A percentile compares a stretch with the other conserved stretches of the same genome.
phyloP scores from a whole-genome alignment of 1,284 basidiomycete genomes.

The Clitocybe nebularis region DNA sequence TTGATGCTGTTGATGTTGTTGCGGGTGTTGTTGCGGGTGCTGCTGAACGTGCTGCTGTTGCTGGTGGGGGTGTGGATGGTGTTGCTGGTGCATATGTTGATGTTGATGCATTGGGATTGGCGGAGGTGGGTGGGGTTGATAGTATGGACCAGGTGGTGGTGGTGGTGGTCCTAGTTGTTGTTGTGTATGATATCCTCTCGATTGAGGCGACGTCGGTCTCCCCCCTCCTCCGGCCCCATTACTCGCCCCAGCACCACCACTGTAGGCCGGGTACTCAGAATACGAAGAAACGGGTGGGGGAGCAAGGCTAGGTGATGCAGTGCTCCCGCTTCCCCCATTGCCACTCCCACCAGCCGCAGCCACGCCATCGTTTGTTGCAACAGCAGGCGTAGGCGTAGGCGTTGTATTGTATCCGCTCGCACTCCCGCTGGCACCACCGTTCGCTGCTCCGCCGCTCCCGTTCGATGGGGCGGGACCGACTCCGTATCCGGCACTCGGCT shows the following conservation, averaged over 20 bases:
- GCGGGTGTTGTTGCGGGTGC: conserved; percentile 10
- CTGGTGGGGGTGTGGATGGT: conserved; percentile 5
- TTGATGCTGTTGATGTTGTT: conserved; percentile 9
- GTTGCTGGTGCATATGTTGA: conserved; percentile 5
- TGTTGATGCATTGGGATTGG: conserved; percentile 1
- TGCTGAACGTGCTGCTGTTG: conserved; percentile 8
- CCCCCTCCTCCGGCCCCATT: no score
- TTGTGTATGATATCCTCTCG: conserved; percentile 8
- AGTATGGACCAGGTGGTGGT: background rate
- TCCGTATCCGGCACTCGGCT: background rate
- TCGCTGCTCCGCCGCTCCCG: background rate
- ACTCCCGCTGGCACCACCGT: background rate
- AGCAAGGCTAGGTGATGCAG: conserved; percentile 1
- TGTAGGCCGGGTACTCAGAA: conserved; percentile 1
- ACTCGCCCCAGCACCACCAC: background rate
- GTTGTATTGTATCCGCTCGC: conserved; percentile 1
- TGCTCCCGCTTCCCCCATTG: background rate
- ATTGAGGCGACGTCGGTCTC: conserved; percentile 3
- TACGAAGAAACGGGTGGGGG: conserved; percentile 1
- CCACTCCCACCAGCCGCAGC: background rate
- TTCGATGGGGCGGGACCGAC: background rate
- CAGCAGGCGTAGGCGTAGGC: conserved; percentile 7
- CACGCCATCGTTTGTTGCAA: background rate
- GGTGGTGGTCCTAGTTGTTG: conserved; percentile 5
- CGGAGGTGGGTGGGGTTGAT: background rate